phyloP scores from a whole-genome alignment of 345 rosid species.

The Populus tremula region DNA sequence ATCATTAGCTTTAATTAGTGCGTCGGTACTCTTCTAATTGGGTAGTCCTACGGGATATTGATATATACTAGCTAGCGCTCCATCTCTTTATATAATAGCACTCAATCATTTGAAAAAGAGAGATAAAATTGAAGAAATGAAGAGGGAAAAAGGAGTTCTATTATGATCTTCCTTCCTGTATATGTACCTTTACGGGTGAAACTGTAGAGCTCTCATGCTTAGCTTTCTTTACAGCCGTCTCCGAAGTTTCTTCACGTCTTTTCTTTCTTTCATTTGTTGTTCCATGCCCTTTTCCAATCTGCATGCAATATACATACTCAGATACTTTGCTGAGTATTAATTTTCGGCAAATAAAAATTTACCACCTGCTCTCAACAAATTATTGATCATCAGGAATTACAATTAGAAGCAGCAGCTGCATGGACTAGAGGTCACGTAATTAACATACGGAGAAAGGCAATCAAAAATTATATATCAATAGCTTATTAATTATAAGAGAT shows the following conservation, averaged over 20 bases:
- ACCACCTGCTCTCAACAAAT: background rate
- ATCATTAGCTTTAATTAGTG: background rate
- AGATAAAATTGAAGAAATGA: background rate
- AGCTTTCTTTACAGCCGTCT: conserved; percentile 46
- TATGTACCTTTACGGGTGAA: conserved; percentile 60
- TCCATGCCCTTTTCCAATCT: conserved; percentile 47
- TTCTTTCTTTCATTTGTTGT: conserved; percentile 53
- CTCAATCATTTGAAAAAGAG: background rate
- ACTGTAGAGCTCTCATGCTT: conserved; percentile 50
- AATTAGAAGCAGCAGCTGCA: background rate
- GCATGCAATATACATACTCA: conserved; percentile 5
- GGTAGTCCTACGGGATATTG: background rate
- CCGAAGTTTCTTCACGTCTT: conserved; percentile 53
- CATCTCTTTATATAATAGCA: background rate
- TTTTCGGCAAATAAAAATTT: background rate
- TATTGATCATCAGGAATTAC: background rate
- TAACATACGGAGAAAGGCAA: background rate
- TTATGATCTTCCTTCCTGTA: background rate
- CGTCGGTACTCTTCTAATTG: background rate
- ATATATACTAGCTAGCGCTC: background rate
- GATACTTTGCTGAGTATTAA: background rate
- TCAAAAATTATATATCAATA: background rate
- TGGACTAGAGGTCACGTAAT: too few species aligned
- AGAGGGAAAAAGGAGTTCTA: background rate
- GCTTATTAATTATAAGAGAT: background rate